Evolutionary conservation across 805 yeast genomes (phyloP).

Genomic region (Cyberlindnera xylosilytica): DNA sequence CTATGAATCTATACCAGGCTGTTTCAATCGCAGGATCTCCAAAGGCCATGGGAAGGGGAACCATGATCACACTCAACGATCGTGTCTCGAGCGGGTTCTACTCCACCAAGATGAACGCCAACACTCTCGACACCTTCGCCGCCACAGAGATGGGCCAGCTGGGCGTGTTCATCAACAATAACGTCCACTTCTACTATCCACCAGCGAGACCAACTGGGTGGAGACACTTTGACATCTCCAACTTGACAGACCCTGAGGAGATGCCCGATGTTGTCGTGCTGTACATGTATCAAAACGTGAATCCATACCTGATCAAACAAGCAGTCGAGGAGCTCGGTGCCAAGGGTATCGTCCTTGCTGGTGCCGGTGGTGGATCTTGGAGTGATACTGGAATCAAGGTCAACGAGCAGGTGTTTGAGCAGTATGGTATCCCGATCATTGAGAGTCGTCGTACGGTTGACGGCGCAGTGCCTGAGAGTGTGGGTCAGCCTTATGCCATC

Average conservation of each 20-base stretch:
- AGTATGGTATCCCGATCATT: constrained; percentile 46
- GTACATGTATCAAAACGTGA: constrained; percentile 57
- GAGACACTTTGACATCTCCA: constrained; percentile 30
- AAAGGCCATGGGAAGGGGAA: constrained; percentile 52
- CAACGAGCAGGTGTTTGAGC: constrained; percentile 35
- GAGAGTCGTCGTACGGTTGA: constrained; percentile 63
- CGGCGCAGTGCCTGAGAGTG: constrained; percentile 59
- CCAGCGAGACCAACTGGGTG: constrained; percentile 44
- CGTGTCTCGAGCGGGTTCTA: constrained; percentile 64
- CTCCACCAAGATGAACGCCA: constrained; percentile 64
- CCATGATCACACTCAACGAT: constrained; percentile 60
- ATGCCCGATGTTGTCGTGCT: constrained; percentile 45
- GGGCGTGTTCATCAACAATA: constrained; percentile 63
- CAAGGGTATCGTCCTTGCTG: constrained; percentile 58
- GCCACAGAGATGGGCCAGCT: constrained; percentile 61
- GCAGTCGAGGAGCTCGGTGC: constrained; percentile 40
- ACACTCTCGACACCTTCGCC: constrained; percentile 63
- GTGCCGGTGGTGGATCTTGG: constrained; percentile 65
- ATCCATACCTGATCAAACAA: constrained; percentile 40
- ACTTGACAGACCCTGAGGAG: constrained; percentile 16
- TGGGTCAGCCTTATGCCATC: constrained; percentile 36
- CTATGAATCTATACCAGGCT: constrained; percentile 70
- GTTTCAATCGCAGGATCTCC: constrained; percentile 53
- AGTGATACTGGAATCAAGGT: constrained; percentile 40
- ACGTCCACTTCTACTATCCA: constrained; percentile 58